Evolutionary conservation across 2,329 filamentous ascomycete genomes (phyloP), one percentile per base, ranked within the genome.

Genomic region (Trichophyton mentagrophytes): DNA sequence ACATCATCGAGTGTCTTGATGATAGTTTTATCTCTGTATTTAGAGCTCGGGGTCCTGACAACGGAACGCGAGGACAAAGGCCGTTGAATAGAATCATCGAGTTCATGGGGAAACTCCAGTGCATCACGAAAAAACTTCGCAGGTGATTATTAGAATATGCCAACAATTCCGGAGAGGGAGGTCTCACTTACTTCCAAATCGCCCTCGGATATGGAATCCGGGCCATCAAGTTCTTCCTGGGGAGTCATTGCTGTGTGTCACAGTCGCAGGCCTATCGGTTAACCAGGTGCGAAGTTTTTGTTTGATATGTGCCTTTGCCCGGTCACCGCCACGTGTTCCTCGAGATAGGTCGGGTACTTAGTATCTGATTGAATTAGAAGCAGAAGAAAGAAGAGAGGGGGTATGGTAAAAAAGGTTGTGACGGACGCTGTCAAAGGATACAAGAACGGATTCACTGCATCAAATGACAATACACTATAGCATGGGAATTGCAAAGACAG

Each of bases 21-120:
- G 27, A 49, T 17, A 17, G 13, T 49, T 27, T 22, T 46, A 33
- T 59, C 57, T 44, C 62, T 60, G 22, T 63, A 63, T 17, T 63
- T 63, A 22, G 62, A 63, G 44, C 58, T 61, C 17, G 62, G 62
- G 3, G 62, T 63, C 25, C 62, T 58, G 7, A 60, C 61, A 33
- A 63, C 59, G 25, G 62, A 63, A 25, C 60, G 62, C 17, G 59
- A 57, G 25, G 62, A 63, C 25, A 61, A 58, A 13, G 62, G 55
- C 3, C 62, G 62, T n/a, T 57, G 57, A 15, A 57, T 60, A n/a
- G 33, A 25, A 30, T 51, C 36, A 36, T 55, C 51, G 33, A 55
- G 17, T 17, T 55, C 51, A 55, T 55, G 3, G 15, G 51, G 51
- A n/a, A 55, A 55, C 36, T 55, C 51, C 8, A 30, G 51, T 17